Conservation (phyloP, 208 protist species). For the Endotrypanum monterogeii region DNA sequence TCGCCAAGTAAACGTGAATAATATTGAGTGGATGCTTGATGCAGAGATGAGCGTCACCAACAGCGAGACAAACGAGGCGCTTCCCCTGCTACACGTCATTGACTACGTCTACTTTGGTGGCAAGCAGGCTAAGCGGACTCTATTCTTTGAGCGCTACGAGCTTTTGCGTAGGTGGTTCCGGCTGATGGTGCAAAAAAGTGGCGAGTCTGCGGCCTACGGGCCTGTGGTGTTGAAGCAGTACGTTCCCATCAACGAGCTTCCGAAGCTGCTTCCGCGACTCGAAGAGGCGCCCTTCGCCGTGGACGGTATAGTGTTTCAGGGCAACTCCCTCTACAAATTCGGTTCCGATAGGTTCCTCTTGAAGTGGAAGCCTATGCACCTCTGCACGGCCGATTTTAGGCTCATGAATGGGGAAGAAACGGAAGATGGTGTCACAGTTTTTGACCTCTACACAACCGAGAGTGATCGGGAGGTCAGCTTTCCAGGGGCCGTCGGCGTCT, state of each 20-base stretch:
- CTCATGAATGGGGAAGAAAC: conserved; percentile 46
- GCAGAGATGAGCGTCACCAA: conserved; percentile 55
- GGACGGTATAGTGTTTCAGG: conserved; percentile 88
- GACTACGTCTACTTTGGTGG: conserved; percentile 87
- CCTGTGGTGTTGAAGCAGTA: conserved; percentile 73
- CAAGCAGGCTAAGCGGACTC: conserved; percentile 44
- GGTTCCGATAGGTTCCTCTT: conserved; percentile 68
- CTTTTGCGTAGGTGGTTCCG: conserved; percentile 64
- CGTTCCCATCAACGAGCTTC: conserved; percentile 67
- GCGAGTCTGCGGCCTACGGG: conserved; percentile 12
- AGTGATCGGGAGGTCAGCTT: conserved; percentile 46
- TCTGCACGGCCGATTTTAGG: conserved; percentile 88
- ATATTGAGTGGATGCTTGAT: conserved; percentile 77
- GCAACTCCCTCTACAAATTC: conserved; percentile 69
- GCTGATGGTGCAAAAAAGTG: conserved; percentile 29
- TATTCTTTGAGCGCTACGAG: conserved; percentile 59
- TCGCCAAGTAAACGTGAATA: conserved; percentile 8
- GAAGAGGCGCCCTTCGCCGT: conserved; percentile 56
- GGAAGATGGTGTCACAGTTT: conserved; percentile 37
- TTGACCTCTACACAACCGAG: conserved; percentile 67
- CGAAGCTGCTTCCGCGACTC: conserved; percentile 50
- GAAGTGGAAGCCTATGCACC: conserved; percentile 88
- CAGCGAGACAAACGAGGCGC: conserved; percentile 2
- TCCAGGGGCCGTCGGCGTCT: conserved; percentile 43
- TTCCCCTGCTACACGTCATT: conserved; percentile 66